phyloP scores from a whole-genome alignment of 176 grass and related monocot species.

The Triticum dicoccoides region DNA sequence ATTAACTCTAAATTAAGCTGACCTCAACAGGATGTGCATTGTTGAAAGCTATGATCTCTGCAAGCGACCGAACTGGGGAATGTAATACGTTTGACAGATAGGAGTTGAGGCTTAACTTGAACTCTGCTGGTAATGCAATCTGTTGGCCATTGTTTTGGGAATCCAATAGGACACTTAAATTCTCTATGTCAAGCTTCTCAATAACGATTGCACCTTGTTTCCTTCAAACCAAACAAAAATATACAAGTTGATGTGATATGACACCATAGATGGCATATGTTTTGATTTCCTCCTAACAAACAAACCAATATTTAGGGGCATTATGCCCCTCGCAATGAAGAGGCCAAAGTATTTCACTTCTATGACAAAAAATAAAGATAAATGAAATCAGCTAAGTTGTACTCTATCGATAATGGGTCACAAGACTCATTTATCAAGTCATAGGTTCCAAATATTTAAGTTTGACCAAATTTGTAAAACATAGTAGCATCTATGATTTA shows the following conservation, averaged over 20 bases:
- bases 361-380: too few species aligned
- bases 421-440: too few species aligned
- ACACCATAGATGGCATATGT: background rate
- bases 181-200: slow-evolving; percentile 46
- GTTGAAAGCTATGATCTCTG: slow-evolving; percentile 71
- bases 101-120: slow-evolving; percentile 46
- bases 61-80: slow-evolving; percentile 51
- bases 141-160: slow-evolving; percentile 36
- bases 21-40: slow-evolving; percentile 42
- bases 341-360: background rate
- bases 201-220: slow-evolving; percentile 33
- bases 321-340: background rate
- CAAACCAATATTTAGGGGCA: background rate
- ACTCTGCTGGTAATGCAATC: slow-evolving; percentile 46
- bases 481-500: too few species aligned
- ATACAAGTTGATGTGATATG: background rate
- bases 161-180: slow-evolving; percentile 42
- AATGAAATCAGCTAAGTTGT: too few species aligned
- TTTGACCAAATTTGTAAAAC: too few species aligned
- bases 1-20: background rate
- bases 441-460: too few species aligned
- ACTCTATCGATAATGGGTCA: too few species aligned
- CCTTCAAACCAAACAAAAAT: background rate
- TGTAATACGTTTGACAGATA: slow-evolving; percentile 43
- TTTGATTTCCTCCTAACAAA: background rate